Conservation (phyloP, 192 early-diverging fungal species). For the Coemansia sp. region DNA sequence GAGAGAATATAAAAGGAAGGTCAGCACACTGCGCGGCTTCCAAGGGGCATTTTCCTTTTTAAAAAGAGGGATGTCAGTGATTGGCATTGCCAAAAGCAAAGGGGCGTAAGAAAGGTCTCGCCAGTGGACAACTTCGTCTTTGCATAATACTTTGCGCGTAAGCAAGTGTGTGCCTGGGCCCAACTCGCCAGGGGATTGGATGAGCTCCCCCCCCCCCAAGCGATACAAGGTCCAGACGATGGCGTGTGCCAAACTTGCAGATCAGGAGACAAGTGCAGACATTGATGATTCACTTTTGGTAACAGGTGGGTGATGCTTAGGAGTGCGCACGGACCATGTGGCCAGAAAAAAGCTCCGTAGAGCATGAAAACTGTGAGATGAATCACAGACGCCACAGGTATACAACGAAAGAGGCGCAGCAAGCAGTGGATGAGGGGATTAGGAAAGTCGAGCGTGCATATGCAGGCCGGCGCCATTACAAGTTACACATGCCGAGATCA, state of each 20-base stretch:
- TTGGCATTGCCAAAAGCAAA: background rate
- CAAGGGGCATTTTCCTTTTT: conserved; percentile 9
- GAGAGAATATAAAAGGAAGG: background rate
- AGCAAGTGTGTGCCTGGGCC: conserved; percentile 4
- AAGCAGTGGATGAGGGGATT: background rate
- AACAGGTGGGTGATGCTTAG: background rate
- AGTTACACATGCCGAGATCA: conserved; percentile 4
- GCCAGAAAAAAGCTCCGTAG: background rate
- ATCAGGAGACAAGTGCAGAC: background rate
- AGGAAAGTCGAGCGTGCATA: conserved; percentile 7
- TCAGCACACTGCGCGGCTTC: conserved; percentile 1
- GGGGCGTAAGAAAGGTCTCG: conserved; percentile 1
- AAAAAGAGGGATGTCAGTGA: conserved; percentile 7
- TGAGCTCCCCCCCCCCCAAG: background rate
- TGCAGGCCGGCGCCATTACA: conserved; percentile 9
- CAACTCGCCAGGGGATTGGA: background rate
- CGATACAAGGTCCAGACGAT: background rate
- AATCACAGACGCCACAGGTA: background rate
- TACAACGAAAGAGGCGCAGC: background rate
- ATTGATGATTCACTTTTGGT: background rate
- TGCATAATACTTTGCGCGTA: conserved; percentile 8
- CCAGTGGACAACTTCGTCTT: conserved; percentile 4
- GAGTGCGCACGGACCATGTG: conserved; percentile 4
- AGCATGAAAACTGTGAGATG: background rate
- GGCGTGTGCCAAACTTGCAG: conserved; percentile 4